phyloP scores from a whole-genome alignment of 768 basidiomycete species.

The Rhizopogon sp. region DNA sequence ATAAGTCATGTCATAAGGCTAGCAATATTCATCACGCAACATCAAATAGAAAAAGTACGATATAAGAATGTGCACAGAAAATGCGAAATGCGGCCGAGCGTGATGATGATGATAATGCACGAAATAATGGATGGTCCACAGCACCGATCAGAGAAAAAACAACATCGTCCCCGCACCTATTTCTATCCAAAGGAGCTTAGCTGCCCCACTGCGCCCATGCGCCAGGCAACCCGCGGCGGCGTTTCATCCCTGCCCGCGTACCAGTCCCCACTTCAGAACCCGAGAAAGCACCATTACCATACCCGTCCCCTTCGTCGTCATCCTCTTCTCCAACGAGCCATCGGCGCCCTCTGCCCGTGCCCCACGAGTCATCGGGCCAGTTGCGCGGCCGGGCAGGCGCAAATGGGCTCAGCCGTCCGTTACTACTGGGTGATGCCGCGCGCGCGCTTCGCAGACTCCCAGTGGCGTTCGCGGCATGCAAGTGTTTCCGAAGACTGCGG shows the following conservation, averaged over 20 bases:
- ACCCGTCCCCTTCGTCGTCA: conserved; percentile 23
- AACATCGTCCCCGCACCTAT: no score
- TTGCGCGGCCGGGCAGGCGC: conserved; percentile 3
- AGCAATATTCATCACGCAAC: neutral
- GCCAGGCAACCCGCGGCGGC: conserved; percentile 29
- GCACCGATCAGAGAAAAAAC: neutral
- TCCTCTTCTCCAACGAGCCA: conserved; percentile 25
- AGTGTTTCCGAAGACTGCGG: conserved; percentile 61
- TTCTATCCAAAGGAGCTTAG: neutral
- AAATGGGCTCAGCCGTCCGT: conserved; percentile 14
- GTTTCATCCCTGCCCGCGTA: conserved; percentile 18
- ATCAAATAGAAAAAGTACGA: neutral
- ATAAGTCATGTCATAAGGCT: neutral
- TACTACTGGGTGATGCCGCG: conserved; percentile 11
- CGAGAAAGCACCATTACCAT: conserved; percentile 17
- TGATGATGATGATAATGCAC: no score
- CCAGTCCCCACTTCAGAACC: conserved; percentile 11
- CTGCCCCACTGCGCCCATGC: conserved; percentile 27
- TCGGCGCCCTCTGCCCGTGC: conserved; percentile 12
- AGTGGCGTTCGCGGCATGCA: conserved; percentile 26
- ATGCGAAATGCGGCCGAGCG: neutral
- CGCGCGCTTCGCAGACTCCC: conserved; percentile 10
- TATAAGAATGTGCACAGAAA: neutral
- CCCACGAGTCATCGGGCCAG: conserved; percentile 19
- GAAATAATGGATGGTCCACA: neutral